Conservation (phyloP, 176 grass and related monocot genomes). For the Panicum miliaceum region DNA sequence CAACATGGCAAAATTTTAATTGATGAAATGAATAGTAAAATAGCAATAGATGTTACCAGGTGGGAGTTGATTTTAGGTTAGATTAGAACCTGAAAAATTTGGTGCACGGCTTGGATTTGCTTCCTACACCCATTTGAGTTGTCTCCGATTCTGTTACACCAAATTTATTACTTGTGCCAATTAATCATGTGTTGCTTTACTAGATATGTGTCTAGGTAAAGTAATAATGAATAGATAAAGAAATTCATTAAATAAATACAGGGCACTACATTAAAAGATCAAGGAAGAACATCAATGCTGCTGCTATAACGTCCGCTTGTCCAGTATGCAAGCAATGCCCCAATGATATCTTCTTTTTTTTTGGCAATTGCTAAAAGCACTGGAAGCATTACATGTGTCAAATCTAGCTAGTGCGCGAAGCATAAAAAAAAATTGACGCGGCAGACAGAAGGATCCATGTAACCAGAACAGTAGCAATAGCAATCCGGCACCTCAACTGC, state of each 20-base stretch:
- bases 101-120: conserved; percentile 99
- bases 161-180: conserved; percentile 81
- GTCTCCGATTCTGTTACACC: conserved; percentile 94
- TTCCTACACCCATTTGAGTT: conserved; percentile 86
- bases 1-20: conserved; percentile 41
- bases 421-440: background rate
- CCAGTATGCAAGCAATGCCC: conserved; percentile 6
- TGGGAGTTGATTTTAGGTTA: conserved; percentile 75
- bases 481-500: background rate
- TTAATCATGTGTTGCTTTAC: conserved; percentile 66
- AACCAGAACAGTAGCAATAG: background rate
- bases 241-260: conserved; percentile 26
- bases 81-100: conserved; percentile 99
- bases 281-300: conserved; percentile 29
- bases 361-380: background rate
- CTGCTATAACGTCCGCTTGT: background rate
- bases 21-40: conserved; percentile 50
- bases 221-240: conserved; percentile 36
- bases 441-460: background rate
- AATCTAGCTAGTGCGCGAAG: background rate
- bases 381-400: background rate
- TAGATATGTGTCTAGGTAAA: conserved; percentile 53
- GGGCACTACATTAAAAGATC: background rate
- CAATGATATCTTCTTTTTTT: background rate
- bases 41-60: conserved; percentile 59